Evolutionary conservation across 345 rosid genomes (phyloP).

Genomic region (Dipteronia dyeriana): DNA sequence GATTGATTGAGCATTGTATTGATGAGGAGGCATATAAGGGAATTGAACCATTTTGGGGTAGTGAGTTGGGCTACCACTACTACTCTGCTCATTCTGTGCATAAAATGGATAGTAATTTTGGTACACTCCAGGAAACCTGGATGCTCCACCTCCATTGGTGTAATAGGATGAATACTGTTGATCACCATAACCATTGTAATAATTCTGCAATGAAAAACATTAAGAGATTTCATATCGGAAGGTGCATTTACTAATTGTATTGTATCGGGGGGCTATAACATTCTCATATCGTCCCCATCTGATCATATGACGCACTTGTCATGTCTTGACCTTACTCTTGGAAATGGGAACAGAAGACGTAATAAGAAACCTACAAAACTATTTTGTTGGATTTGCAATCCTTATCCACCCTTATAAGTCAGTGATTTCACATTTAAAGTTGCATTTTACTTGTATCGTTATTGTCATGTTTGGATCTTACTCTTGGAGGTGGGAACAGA

Average conservation of each 20-base stretch:
- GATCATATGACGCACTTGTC: too few species aligned
- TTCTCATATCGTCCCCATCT: neutral
- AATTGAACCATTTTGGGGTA: slow-evolving; percentile 7
- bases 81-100: neutral
- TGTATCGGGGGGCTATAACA: neutral
- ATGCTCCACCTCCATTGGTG: slow-evolving; percentile 21
- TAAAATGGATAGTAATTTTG: slow-evolving; percentile 17
- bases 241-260: neutral
- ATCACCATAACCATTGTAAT: slow-evolving; percentile 44
- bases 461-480: too few species aligned
- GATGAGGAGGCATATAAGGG: slow-evolving; percentile 17
- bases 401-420: too few species aligned
- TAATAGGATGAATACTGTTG: slow-evolving; percentile 45
- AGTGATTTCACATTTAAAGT: too few species aligned
- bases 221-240: neutral
- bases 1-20: neutral
- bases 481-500: too few species aligned
- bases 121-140: slow-evolving; percentile 12
- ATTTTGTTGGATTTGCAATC: too few species aligned
- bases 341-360: neutral
- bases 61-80: neutral
- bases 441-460: too few species aligned
- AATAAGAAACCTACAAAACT: neutral
- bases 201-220: slow-evolving; percentile 35
- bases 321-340: neutral